Base-by-base conservation (phyloP, 1,284 basidiomycete species). In the Wallemia hederae region DNA sequence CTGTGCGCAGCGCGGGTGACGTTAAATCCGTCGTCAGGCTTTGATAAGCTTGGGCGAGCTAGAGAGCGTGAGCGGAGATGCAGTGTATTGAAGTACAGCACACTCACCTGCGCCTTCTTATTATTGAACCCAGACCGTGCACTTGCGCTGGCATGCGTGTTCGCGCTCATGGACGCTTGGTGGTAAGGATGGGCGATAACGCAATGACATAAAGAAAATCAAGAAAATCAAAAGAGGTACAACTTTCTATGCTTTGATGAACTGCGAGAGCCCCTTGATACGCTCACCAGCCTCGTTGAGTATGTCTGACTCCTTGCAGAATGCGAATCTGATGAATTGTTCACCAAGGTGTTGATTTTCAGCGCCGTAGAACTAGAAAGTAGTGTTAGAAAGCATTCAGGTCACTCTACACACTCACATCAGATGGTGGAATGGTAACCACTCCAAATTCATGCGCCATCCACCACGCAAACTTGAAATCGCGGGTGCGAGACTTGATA, bases 351-450 rank as follows among this genome's bases (percentile, higher is more conserved):
- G 71, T 55, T 80, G 77, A 69, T 94, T 87, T 62, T 86, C 83
- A 65, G 81, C 76, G 66, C 83, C 85, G 73, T 92, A 94, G 71
- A 94, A 94, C 84, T 90, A 39, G 33, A 27, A 59, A 58, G 60
- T 62, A 5, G 1, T 17, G 61, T 14, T 31, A 69, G 77, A 67
- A 66, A 87, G 63, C 62, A 62, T 62, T 63, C 22, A 26, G 58
- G 67, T 57, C 22, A 55, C 27, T 11, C 14, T 2, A 2, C 1
- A 68, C 70, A 61, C 63, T 70, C 70, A 70, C 85, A 77, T 90
- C 89, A 74, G 88, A 91, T 61, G 89, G 85, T 3, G 89, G 89
- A 64, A 94, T 94, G 15, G 82, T 80, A 39, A 89, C 91, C 24
- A 94, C 89, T 87, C 59, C 59, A 31, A 29, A 27, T 24, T 29